Evolutionary conservation across 139 green algal genomes (phyloP), one percentile per base, ranked within the genome.

Genomic region (Auxenochlorella pyrenoidosa): DNA sequence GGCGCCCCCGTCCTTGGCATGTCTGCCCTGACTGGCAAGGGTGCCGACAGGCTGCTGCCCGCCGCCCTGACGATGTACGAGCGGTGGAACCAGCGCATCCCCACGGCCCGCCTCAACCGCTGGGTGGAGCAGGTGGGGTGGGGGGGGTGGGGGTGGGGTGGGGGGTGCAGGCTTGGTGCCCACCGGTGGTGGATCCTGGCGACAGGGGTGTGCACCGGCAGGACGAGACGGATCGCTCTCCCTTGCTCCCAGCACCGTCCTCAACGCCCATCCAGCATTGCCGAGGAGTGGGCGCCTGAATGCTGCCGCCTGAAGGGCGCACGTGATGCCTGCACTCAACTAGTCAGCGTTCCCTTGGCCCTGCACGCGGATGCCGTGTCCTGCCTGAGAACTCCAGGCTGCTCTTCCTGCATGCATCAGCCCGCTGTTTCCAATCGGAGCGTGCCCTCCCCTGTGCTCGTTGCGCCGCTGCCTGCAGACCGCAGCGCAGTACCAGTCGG

Each of bases 61-160:
- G 77, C 82, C 0, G 94, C 93, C 16, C 75, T 87, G 83, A 43
- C 44, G 0, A 78, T 86, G n/a, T 95, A 96, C 72, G 40, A 84
- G 1, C 86, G 84, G 6, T 98, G 96, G 96, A 95, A 94, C 88
- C 79, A 70, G 51, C 76, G 93, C 26, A 44, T 96, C 19, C 71
- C 89, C 40, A 96, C 94, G 30, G 63, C 88, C 28, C 65, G 78
- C 21, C 88, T 96, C 70, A 96, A 96, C 79, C 73, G 65, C 65
- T 96, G 94, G 92, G 34, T 95, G 28, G 75, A 81, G 26, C 89
- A 95, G 90, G 89, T 47, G 51, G 36, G 83, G 68, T 28, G 36
- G 30, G 28, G 0, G 36, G 13, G 41, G 26, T 28, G 84, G 32
- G 22, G 32, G 22, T 3, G 16, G 24, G 19, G n/a, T 13, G 51